phyloP scores from a whole-genome alignment of 2,329 filamentous ascomycete genomes.

The Colletotrichum eleusines region DNA sequence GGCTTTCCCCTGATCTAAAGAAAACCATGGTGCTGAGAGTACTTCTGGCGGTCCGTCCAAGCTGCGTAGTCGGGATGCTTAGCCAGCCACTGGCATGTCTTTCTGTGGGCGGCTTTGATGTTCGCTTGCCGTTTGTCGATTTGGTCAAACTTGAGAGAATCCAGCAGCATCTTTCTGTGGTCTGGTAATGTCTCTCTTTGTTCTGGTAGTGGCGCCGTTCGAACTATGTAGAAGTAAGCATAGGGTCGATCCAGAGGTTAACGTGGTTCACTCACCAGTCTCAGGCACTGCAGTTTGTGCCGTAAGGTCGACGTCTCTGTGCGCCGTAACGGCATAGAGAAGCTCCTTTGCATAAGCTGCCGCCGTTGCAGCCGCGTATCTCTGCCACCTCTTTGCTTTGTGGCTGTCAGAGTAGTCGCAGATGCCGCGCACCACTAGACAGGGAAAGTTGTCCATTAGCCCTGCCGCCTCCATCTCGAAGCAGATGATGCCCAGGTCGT shows the following conservation, averaged over 20 bases:
- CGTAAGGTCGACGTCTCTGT: fast-evolving
- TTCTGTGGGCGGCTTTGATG: not conserved
- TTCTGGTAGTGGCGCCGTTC: fast-evolving
- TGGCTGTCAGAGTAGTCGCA: conserved; percentile 50
- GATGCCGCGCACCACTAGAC: conserved; percentile 48
- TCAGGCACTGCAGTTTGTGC: not conserved
- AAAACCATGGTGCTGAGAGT: conserved; percentile 14
- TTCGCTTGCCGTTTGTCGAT: not conserved
- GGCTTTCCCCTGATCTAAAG: conserved; percentile 20
- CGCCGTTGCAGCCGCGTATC: conserved; percentile 44
- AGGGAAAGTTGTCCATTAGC: conserved; percentile 42
- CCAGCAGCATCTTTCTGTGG: not conserved
- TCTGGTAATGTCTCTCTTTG: not conserved
- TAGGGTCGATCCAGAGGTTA: fast-evolving
- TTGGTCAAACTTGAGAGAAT: not conserved
- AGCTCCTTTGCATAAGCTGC: conserved; percentile 45
- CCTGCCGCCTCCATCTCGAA: conserved; percentile 46
- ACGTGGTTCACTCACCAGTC: not conserved
- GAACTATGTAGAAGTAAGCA: not conserved
- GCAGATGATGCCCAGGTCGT: conserved; percentile 32
- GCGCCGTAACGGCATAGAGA: not conserved
- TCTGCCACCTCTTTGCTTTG: conserved; percentile 46
- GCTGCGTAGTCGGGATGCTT: not conserved
- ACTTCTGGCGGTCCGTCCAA: not conserved
- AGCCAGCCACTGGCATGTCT: not conserved